phyloP scores from a whole-genome alignment of 1,284 basidiomycete genomes.

The Fomes fomentarius region DNA sequence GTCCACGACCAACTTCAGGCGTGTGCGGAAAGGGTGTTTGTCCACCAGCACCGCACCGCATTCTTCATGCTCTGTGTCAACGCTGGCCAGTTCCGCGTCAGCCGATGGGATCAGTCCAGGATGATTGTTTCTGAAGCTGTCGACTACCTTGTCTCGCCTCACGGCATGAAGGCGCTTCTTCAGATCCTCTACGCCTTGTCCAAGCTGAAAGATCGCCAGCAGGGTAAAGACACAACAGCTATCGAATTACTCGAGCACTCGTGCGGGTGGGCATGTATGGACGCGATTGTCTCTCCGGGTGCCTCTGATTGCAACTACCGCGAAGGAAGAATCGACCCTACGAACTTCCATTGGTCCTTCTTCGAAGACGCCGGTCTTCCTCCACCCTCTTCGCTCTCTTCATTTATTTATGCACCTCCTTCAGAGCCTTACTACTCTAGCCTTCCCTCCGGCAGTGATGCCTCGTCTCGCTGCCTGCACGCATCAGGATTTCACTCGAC shows the following conservation, averaged over 20 bases:
- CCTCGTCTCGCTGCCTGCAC: no score
- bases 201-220: neutral
- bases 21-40: neutral
- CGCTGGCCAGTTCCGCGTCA: neutral
- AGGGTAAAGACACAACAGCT: slow-evolving; percentile 15
- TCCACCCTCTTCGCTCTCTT: neutral
- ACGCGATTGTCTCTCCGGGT: neutral
- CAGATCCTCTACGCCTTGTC: slow-evolving; percentile 15
- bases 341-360: no score
- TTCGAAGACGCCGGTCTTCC: no score
- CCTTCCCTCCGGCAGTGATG: no score
- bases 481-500: no score
- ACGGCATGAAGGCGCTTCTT: slow-evolving; percentile 3
- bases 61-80: neutral
- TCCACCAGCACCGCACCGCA: neutral
- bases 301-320: neutral
- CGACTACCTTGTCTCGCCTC: neutral
- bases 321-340: no score
- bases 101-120: slow-evolving; percentile 1
- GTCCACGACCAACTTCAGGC: neutral
- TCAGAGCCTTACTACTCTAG: no score
- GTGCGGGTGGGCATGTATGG: slow-evolving; percentile 1
- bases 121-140: neutral
- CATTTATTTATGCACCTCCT: no score
- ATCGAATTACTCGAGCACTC: neutral